phyloP scores from a whole-genome alignment of 352 stramenopile genomes.

The Phytophthora meadii region DNA sequence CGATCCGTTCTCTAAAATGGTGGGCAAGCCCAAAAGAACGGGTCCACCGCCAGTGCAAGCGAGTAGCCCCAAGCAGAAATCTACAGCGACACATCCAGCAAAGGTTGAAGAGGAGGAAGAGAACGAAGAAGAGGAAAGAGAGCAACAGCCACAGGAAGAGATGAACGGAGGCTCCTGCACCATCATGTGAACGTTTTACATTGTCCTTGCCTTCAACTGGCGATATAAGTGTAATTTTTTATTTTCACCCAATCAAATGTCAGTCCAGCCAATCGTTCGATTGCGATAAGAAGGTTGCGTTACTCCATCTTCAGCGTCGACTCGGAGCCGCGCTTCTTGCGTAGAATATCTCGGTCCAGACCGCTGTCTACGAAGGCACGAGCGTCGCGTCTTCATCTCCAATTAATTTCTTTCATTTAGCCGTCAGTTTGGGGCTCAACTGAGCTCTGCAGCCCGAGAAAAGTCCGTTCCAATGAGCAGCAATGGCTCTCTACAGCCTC shows the following conservation, averaged over 20 bases:
- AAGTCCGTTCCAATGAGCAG: conserved; percentile 29
- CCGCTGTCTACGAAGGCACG: background rate
- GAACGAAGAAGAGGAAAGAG: background rate
- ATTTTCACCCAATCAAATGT: conserved; percentile 39
- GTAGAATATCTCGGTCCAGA: conserved; percentile 3
- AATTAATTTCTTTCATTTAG: conserved; percentile 2
- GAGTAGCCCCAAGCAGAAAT: conserved; percentile 11
- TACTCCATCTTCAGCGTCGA: conserved; percentile 22
- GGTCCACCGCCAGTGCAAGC: background rate
- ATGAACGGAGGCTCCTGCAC: conserved; percentile 22
- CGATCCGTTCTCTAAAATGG: conserved; percentile 42
- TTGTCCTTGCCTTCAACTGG: conserved; percentile 2
- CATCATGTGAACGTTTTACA: conserved; percentile 32
- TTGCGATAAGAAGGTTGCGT: conserved; percentile 33
- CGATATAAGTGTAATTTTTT: conserved; percentile 12
- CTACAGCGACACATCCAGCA: background rate
- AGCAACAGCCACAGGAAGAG: conserved; percentile 4
- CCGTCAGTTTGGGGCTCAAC: background rate
- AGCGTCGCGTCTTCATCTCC: background rate
- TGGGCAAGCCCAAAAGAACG: conserved; percentile 4
- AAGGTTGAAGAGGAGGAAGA: conserved; percentile 16
- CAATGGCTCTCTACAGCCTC: conserved; percentile 33
- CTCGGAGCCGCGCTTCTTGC: conserved; percentile 5
- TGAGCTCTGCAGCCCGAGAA: conserved; percentile 13
- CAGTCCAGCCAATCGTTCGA: conserved; percentile 22